phyloP scores from a whole-genome alignment of 371 early-diverging fungal species.

The Paraphysoderma sedebokerense region DNA sequence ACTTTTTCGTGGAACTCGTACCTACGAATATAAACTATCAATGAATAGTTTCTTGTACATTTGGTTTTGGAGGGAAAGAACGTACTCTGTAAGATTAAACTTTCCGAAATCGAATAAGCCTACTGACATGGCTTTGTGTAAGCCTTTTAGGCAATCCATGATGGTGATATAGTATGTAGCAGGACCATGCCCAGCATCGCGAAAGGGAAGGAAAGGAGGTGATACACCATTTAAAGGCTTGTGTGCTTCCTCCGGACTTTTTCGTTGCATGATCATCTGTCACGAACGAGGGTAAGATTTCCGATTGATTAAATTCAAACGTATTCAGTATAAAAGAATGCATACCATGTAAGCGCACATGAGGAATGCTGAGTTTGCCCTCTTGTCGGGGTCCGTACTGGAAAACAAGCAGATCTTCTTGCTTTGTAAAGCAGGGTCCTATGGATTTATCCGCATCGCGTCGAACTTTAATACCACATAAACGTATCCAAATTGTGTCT shows the following conservation, averaged over 20 bases:
- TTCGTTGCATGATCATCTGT: conserved; percentile 26
- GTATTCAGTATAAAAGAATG: background rate
- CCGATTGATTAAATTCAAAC: background rate
- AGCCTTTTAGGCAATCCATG: conserved; percentile 35
- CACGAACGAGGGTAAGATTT: background rate
- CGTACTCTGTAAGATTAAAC: conserved; percentile 33
- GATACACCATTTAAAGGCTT: conserved; percentile 17
- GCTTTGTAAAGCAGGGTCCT: conserved; percentile 18
- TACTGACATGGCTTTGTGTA: conserved; percentile 23
- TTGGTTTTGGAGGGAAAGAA: too few species aligned
- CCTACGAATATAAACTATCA: background rate
- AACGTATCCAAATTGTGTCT: background rate
- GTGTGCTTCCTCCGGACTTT: conserved; percentile 34
- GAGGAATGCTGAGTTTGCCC: conserved; percentile 39
- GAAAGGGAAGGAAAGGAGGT: conserved; percentile 28
- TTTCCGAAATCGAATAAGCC: conserved; percentile 31
- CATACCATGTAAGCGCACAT: conserved; percentile 39
- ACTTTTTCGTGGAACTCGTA: conserved; percentile 39
- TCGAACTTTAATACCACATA: too few species aligned
- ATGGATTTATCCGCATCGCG: too few species aligned
- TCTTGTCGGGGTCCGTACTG: conserved; percentile 20
- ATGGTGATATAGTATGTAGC: conserved; percentile 38
- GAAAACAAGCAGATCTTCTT: conserved; percentile 31
- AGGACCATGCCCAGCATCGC: conserved; percentile 45
- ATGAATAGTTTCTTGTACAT: too few species aligned